Conservation (phyloP, 2,329 filamentous ascomycete genomes). For the Colletotrichum sp. region DNA sequence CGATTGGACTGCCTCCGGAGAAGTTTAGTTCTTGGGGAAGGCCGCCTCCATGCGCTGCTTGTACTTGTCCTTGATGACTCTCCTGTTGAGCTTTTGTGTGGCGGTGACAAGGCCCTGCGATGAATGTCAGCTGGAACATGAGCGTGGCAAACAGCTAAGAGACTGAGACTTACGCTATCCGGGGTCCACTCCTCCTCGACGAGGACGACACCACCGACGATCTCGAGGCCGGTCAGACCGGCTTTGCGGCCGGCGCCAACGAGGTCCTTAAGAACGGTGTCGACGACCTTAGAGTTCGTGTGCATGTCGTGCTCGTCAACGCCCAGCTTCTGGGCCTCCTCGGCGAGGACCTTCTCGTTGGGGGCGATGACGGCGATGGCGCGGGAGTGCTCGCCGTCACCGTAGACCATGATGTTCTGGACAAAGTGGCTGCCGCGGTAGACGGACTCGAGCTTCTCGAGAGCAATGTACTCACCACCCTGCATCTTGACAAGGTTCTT, state of each 20-base stretch:
- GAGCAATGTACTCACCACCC: constrained; percentile 94
- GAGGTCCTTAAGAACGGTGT: constrained; percentile 70
- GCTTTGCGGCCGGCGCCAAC: constrained; percentile 67
- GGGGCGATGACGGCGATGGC: constrained; percentile 82
- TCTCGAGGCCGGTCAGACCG: constrained; percentile 74
- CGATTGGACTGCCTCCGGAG: neutral
- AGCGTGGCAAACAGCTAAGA: neutral
- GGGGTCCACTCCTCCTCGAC: constrained; percentile 90
- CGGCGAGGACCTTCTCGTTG: constrained; percentile 67
- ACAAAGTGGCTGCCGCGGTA: constrained; percentile 84
- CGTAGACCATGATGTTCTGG: constrained; percentile 87
- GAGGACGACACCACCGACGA: constrained; percentile 77
- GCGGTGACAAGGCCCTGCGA: constrained; percentile 63
- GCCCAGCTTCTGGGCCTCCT: constrained; percentile 64
- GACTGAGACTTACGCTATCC: constrained; percentile 69
- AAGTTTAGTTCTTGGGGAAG: constrained; percentile 28
- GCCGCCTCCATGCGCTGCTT: constrained; percentile 55
- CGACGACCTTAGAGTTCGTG: constrained; percentile 67
- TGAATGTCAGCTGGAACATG: constrained; percentile 19
- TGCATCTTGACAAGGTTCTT: constrained; percentile 98
- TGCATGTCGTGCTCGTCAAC: constrained; percentile 74
- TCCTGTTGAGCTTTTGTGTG: constrained; percentile 66
- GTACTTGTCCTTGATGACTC: constrained; percentile 55
- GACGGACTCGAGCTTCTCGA: constrained; percentile 93
- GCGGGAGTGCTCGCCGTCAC: constrained; percentile 74